Base-by-base conservation (phyloP, 2,329 filamentous ascomycete genomes). In the Trichophyton simii region DNA sequence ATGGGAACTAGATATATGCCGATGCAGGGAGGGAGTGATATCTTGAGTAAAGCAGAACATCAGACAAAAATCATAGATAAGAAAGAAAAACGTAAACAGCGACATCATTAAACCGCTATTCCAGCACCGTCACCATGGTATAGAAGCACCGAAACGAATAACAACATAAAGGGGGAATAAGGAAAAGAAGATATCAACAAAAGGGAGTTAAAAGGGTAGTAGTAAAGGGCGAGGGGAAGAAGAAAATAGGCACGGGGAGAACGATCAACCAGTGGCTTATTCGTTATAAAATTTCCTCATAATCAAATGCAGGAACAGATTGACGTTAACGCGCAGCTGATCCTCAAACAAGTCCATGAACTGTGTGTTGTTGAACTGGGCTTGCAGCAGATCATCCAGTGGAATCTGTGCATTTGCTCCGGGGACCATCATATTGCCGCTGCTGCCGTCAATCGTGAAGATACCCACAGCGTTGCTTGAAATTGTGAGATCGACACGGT, bases 321-420 rank as follows among this genome's bases (percentile, higher is more conserved):
- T 99, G 70, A 99, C 94, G 74, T 97, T 97, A 70, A 99, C 82
- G 75, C 88, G 87, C 71, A 96, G 80, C 60, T 87, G 86, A 60
- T 87, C 87, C 72, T 95, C 90, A 70, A 99, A 99, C 63, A 97
- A 80, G 70, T 89, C 91, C 84, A 97, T 91, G 73, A 95, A 96
- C 76, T 96, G 91, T 69, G 91, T 89, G 67, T 94, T 91, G 75
- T 97, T 94, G 73, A 96, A 99, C 76, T 99, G 95, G 59, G 94
- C 92, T 76, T 96, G 91, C 69, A 99, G 79, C 65, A 99, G 79
- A 69, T 96, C 92, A 72, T 99, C 94, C 69, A 99, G 87, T 34
- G 91, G 86, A 48, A 99, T 83, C 67, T 90, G 82, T 5, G 90
- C 62, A 58, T 62, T 95, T 5, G 91, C 94, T 3, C 94, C 94